Evolutionary conservation across 352 stramenopile genomes (phyloP).

Genomic region (Aphanomyces euteiches): DNA sequence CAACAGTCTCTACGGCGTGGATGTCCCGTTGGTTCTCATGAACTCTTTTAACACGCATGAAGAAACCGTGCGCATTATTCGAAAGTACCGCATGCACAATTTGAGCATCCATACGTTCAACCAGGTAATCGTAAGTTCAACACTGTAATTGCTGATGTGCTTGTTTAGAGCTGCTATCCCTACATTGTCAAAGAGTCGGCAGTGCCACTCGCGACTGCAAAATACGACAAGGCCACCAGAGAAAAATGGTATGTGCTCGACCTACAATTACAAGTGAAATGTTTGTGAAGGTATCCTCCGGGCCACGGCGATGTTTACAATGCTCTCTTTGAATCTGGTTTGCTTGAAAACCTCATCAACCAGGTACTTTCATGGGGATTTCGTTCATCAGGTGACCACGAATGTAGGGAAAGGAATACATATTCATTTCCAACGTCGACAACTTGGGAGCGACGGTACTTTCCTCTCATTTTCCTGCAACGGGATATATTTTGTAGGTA

Average conservation of each 20-base stretch:
- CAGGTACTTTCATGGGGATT: conserved; percentile 28
- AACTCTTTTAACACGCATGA: conserved; percentile 99
- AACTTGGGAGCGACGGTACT: conserved; percentile 97
- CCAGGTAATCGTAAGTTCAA: conserved; percentile 37
- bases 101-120: conserved; percentile 94
- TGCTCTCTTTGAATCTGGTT: conserved; percentile 94
- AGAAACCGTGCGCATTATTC: conserved; percentile 96
- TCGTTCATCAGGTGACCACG: not conserved
- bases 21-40: conserved; percentile 99
- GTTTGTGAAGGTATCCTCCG: conserved; percentile 86
- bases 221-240: conserved; percentile 72
- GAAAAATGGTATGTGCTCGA: conserved; percentile 57
- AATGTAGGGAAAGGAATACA: conserved; percentile 95
- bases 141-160: not conserved
- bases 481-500: conserved; percentile 13
- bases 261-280: not conserved
- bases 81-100: conserved; percentile 96
- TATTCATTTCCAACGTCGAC: conserved; percentile 99
- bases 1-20: conserved; percentile 88
- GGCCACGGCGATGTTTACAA: conserved; percentile 99
- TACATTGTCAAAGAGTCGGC: conserved; percentile 89
- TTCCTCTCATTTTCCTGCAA: not conserved
- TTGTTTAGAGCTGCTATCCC: conserved; percentile 80
- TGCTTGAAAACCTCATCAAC: conserved; percentile 94
- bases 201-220: conserved; percentile 80